These are phyloP conservation scores for Aspergillus eucalypticola DNA, from an alignment of 2,329 filamentous ascomycete species.

Conservation along the genomic window DNA sequence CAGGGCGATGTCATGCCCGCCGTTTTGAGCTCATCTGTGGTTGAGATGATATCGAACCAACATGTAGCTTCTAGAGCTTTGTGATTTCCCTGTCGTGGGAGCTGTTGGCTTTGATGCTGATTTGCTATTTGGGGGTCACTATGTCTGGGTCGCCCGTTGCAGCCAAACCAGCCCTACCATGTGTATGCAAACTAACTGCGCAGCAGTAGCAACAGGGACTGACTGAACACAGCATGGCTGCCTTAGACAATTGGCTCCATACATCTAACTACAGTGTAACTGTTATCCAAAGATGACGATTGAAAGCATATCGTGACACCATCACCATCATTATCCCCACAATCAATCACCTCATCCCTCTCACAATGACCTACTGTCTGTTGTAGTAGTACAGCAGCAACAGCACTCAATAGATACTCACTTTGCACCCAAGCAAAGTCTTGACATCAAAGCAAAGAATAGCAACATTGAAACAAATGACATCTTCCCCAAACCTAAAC, in stretches of 20 bases:
- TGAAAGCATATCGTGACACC: too few species aligned
- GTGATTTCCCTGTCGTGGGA: not conserved
- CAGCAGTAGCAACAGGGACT: not conserved
- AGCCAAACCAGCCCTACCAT: not conserved
- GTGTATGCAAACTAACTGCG: not conserved
- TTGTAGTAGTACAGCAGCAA: too few species aligned
- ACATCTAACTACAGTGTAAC: too few species aligned
- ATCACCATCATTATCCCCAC: too few species aligned
- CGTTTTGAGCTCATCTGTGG: not conserved
- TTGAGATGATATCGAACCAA: not conserved
- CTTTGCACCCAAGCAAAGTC: too few species aligned
- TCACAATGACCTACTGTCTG: too few species aligned
- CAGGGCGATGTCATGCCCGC: conserved; percentile 1
- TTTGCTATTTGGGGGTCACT: not conserved
- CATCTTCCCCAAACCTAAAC: not conserved
- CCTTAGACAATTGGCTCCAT: too few species aligned
- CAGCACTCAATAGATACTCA: too few species aligned
- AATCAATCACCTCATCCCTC: too few species aligned
- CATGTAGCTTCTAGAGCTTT: not conserved
- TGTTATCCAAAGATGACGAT: too few species aligned
- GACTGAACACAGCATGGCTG: too few species aligned
- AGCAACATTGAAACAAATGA: not conserved
- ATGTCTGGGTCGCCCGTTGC: not conserved
- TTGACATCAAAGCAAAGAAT: too few species aligned
- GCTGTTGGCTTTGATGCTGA: not conserved